Conservation (phyloP, 176 grass and related monocot species). For the sorghum (Sorghum bicolor) region Sorghum_bicolor_NCBIv3 NC_012879.2:58345501-58346000, state of each 20-base stretch:
- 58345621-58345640: neutral
- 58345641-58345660: slow-evolving; percentile 4
- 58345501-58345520: too few relatives aligned
- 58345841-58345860: neutral
- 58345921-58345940: neutral
- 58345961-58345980: slow-evolving; percentile 53
- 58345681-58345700: slow-evolving; percentile 19
- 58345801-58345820: neutral
- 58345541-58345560: too few relatives aligned
- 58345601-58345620: slow-evolving; percentile 1
- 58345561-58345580: neutral
- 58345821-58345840: neutral
- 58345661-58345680: slow-evolving; percentile 35
- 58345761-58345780: neutral
- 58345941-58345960: neutral
- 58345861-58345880: neutral
- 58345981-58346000: slow-evolving; percentile 27
- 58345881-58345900: neutral
- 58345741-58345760: neutral
- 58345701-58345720: slow-evolving; percentile 33
- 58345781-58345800: neutral
- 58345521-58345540: too few relatives aligned
- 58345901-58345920: neutral
- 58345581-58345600: slow-evolving; percentile 12
- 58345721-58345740: slow-evolving; percentile 26